These are phyloP conservation scores for Naganishia albida DNA, from an alignment of 1,284 basidiomycete genomes.

Conservation along the genomic window DNA sequence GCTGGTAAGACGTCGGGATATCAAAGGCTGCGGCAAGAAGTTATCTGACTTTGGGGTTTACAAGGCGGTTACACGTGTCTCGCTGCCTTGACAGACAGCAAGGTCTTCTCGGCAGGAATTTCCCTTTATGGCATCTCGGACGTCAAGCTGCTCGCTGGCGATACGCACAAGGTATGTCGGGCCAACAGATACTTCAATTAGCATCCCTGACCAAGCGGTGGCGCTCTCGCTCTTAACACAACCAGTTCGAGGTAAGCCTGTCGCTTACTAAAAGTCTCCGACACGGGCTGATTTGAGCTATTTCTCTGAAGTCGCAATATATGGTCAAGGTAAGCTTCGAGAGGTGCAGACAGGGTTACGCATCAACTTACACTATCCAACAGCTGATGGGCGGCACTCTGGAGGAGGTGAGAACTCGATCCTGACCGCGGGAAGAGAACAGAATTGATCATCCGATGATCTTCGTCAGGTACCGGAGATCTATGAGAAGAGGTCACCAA, in stretches of 20 bases:
- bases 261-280: not conserved
- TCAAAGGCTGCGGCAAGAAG: not conserved
- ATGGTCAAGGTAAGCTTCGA: conserved; percentile 31
- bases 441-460: not conserved
- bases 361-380: not conserved
- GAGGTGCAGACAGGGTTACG: not conserved
- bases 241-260: conserved; percentile 31
- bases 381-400: conserved; percentile 51
- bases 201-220: not conserved
- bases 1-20: conserved; percentile 34
- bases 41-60: not conserved
- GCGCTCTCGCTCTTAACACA: not conserved
- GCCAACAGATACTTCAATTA: not conserved
- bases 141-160: conserved; percentile 37
- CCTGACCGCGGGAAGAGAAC: not conserved
- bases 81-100: conserved; percentile 40
- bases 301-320: conserved; percentile 29
- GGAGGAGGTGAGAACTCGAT: conserved; percentile 35
- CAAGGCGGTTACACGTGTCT: conserved; percentile 51
- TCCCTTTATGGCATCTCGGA: conserved; percentile 45
- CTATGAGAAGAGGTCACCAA: conserved; percentile 50
- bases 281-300: not conserved
- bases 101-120: conserved; percentile 43
- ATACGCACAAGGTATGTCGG: conserved; percentile 32
- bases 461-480: conserved; percentile 40